Conservation (phyloP, 2,329 filamentous ascomycete genomes). For the Diplocarpon rosae region DNA sequence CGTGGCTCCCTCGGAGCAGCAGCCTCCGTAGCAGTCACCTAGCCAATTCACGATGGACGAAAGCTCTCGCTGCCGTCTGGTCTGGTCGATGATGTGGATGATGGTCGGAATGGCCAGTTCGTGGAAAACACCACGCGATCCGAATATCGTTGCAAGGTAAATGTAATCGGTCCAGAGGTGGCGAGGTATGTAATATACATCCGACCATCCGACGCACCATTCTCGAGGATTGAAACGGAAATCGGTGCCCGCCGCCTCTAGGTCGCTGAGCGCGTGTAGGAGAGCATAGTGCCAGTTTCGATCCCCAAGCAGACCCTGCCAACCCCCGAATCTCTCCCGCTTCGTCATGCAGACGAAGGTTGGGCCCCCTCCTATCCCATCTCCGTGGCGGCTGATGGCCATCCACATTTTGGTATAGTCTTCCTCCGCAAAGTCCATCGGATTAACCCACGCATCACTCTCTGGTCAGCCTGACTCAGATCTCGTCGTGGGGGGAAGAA, state of each 20-base stretch:
- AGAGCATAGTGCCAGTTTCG: constrained; percentile 9
- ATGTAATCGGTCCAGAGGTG: constrained; percentile 27
- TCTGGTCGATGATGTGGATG: constrained; percentile 25
- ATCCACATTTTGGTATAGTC: constrained; percentile 25
- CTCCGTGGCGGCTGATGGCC: constrained; percentile 15
- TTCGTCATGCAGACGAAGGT: constrained; percentile 6
- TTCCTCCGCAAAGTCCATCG: constrained; percentile 22
- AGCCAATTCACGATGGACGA: constrained; percentile 4
- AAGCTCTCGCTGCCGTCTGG: constrained; percentile 7
- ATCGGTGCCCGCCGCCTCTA: constrained; percentile 20
- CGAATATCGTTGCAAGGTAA: constrained; percentile 21
- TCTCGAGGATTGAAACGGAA: constrained; percentile 19
- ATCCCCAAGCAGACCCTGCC: constrained; percentile 1
- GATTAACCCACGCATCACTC: constrained; percentile 28
- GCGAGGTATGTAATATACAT: constrained; percentile 28
- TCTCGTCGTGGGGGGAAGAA: neutral
- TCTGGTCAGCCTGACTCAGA: neutral
- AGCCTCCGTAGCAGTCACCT: constrained; percentile 7
- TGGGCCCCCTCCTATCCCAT: constrained; percentile 5
- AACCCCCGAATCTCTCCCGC: neutral
- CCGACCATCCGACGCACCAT: constrained; percentile 27
- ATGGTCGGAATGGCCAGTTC: constrained; percentile 28
- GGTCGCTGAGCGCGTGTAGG: constrained; percentile 2
- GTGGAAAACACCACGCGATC: constrained; percentile 22
- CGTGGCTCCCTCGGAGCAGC: constrained; percentile 3